phyloP scores from a whole-genome alignment of 2,329 filamentous ascomycete genomes.

The Penicillium polonicum region DNA sequence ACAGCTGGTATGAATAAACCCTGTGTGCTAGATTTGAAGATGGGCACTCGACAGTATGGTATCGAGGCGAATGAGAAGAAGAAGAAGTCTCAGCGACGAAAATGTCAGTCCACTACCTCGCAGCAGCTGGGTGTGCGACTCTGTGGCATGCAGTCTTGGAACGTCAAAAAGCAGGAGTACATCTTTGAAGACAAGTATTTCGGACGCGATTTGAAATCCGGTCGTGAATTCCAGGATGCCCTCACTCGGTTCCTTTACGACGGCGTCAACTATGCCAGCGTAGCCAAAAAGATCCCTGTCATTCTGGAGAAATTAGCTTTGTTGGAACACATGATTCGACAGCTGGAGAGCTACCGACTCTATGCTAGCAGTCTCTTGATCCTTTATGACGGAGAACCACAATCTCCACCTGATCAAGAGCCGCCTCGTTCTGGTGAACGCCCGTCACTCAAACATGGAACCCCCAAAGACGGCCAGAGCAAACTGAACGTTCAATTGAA shows the following conservation, averaged over 20 bases:
- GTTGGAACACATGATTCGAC: slow-evolving; percentile 78
- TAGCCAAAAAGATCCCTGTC: slow-evolving; percentile 81
- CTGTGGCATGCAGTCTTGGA: slow-evolving; percentile 96
- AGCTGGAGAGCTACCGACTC: slow-evolving; percentile 82
- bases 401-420: slow-evolving; percentile 22
- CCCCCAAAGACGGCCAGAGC: slow-evolving; percentile 39
- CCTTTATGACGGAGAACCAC: slow-evolving; percentile 81
- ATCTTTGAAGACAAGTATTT: slow-evolving; percentile 99
- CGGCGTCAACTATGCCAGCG: slow-evolving; percentile 74
- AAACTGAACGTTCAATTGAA: slow-evolving; percentile 69
- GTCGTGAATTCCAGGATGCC: slow-evolving; percentile 82
- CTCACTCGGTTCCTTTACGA: slow-evolving; percentile 89
- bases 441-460: slow-evolving; percentile 36
- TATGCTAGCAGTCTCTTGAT: slow-evolving; percentile 94
- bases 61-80: slow-evolving; percentile 91
- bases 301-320: slow-evolving; percentile 80
- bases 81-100: slow-evolving; percentile 85
- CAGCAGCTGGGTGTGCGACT: slow-evolving; percentile 87
- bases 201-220: slow-evolving; percentile 82
- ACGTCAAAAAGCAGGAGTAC: slow-evolving; percentile 76
- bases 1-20: slow-evolving; percentile 95
- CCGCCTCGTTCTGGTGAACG: slow-evolving; percentile 27
- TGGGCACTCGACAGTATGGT: slow-evolving; percentile 96
- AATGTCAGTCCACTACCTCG: slow-evolving; percentile 90
- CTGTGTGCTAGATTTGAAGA: slow-evolving; percentile 96